Evolutionary conservation across 306 rosid species (phyloP), one percentile per base, ranked within the genome.

Genomic region (Cucurbita pepo): DNA sequence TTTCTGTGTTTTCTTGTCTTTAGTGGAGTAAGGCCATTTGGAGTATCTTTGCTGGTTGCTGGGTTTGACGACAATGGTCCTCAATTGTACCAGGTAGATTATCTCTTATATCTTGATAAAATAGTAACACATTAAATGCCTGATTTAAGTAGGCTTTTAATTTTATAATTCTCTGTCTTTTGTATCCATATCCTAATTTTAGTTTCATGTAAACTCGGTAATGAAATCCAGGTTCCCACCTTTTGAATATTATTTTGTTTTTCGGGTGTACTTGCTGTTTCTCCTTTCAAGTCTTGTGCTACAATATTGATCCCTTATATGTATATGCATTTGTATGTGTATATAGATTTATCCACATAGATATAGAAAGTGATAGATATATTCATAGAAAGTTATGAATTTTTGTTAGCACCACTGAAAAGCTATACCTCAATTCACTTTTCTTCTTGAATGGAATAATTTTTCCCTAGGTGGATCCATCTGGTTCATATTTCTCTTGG

Each of bases 1-100:
- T 56, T 79, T 78, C 58, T 38, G 41, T 6, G 47, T 60, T 15
- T 52, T 61, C 38, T 18, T 43, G 76, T 75, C 66, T 58, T 77
- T 56, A 94, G 99, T 82, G 99, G 97, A 84, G 99, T 91, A 53
- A 88, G 99, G 88, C 99, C 99, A 19, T 94, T 94, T 77, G 99
- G 99, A 76, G 97, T 94, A 74, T 91, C 99, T 18, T 78, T 94
- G 45, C 88, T 94, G 78, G 91, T 91, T 79, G 96, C 99, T 66
- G 95, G 99, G 62, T 94, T 85, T 75, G 97, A 91, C 80, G 92
- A 89, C 79, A 89, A 87, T 41, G 99, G 99, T 16, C 90, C 99
- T 40, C 99, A 94, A 78, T 62, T 94, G 40, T 94, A 83, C 84
- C 99, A 91, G 99, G 99, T 94, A 71, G 72, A 37, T 63, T 40